phyloP scores from a whole-genome alignment of 306 rosid genomes.

The Prunus mongolica region DNA sequence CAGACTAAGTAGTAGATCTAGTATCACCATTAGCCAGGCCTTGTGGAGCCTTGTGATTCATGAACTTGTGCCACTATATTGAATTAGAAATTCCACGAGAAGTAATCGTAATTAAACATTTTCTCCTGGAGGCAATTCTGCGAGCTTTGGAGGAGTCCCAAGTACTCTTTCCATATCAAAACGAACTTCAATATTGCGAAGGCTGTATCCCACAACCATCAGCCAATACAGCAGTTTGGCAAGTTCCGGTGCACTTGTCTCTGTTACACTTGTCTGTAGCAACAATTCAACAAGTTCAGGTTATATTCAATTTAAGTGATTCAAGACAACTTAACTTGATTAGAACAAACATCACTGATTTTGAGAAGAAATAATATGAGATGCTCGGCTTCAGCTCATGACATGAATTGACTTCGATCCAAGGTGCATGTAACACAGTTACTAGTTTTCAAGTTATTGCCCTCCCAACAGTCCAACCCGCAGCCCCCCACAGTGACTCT shows the following conservation, averaged over 20 bases:
- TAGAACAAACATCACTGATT: not conserved
- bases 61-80: not conserved
- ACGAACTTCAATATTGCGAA: slow-evolving; percentile 95
- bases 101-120: slow-evolving; percentile 32
- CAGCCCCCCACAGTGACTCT: not conserved
- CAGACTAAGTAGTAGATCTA: not conserved
- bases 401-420: not conserved
- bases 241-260: slow-evolving; percentile 80
- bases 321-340: not conserved
- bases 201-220: slow-evolving; percentile 94
- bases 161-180: slow-evolving; percentile 96
- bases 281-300: not conserved
- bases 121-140: slow-evolving; percentile 94
- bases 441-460: not conserved
- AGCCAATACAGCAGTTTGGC: slow-evolving; percentile 89
- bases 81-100: not conserved
- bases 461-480: not conserved
- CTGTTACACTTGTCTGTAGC: slow-evolving; percentile 64
- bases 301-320: not conserved
- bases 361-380: not conserved
- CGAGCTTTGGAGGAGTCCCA: slow-evolving; percentile 72
- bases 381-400: not conserved
- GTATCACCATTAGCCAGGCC: not conserved
- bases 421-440: not conserved
- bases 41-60: not conserved